Conservation (phyloP, 345 rosid species). For the Bruguiera parviflora region DNA sequence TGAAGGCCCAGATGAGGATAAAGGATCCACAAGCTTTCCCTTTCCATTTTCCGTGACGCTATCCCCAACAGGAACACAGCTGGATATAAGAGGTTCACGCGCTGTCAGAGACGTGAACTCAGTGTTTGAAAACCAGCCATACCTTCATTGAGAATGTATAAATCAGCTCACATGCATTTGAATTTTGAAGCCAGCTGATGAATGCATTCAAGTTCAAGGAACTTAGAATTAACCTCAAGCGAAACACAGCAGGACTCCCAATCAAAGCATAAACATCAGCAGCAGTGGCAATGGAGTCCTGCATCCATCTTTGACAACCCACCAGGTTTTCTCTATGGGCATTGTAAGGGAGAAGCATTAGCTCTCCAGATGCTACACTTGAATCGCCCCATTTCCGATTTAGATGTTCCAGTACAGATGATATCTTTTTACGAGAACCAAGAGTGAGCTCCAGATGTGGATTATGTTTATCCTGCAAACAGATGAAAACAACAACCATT, state of each 20-base stretch:
- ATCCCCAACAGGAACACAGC: conserved; percentile 31
- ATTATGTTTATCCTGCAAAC: conserved; percentile 76
- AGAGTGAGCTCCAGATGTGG: conserved; percentile 98
- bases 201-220: conserved; percentile 6
- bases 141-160: conserved; percentile 51
- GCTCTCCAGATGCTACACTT: conserved; percentile 74
- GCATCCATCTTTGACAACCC: conserved; percentile 72
- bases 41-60: conserved; percentile 24
- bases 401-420: conserved; percentile 92
- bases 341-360: conserved; percentile 73
- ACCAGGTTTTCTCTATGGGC: conserved; percentile 59
- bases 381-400: conserved; percentile 94
- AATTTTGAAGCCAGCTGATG: conserved; percentile 4
- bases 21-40: conserved; percentile 33
- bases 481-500: conserved; percentile 29
- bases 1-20: conserved; percentile 23
- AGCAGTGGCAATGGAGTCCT: conserved; percentile 62
- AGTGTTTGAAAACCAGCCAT: conserved; percentile 76
- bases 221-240: conserved; percentile 64
- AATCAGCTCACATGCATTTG: conserved; percentile 17
- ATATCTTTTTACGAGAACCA: conserved; percentile 84
- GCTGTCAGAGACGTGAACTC: conserved; percentile 34
- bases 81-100: conserved; percentile 40
- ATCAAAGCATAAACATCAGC: conserved; percentile 64
- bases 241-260: conserved; percentile 79